phyloP scores from a whole-genome alignment of 176 grass and related monocot genomes.

The Triticum turgidum region DNA sequence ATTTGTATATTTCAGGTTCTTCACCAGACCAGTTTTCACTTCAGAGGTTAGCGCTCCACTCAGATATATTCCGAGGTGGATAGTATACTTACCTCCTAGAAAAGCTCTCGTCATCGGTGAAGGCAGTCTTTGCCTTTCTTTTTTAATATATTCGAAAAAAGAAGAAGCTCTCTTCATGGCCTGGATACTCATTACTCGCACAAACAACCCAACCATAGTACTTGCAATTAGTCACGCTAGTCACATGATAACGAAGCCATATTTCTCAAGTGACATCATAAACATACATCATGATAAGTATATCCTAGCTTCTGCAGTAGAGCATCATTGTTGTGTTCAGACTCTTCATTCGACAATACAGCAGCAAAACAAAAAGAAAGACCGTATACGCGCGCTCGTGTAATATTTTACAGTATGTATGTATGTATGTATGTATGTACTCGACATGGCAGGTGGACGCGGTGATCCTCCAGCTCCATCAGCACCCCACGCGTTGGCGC shows the following conservation, averaged over 20 bases:
- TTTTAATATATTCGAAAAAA: too few species aligned
- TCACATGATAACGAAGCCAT: not conserved
- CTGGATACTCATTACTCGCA: too few species aligned
- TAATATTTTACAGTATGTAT: constrained; percentile 17
- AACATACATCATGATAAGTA: not conserved
- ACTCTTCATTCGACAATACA: not conserved
- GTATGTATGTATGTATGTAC: not conserved
- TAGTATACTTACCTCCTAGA: too few species aligned
- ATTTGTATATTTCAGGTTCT: too few species aligned
- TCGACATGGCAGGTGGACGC: not conserved
- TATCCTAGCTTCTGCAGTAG: not conserved
- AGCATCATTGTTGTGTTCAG: not conserved
- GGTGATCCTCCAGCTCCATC: constrained; percentile 17
- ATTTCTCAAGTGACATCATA: not conserved
- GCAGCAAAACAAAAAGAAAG: not conserved
- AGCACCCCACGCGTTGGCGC: not conserved
- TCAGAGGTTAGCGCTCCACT: too few species aligned
- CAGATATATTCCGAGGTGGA: too few species aligned
- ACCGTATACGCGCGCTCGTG: not conserved
- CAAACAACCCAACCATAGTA: not conserved
- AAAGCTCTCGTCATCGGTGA: too few species aligned
- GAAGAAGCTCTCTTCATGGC: too few species aligned
- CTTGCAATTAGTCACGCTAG: not conserved
- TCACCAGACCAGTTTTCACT: too few species aligned
- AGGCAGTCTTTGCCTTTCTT: too few species aligned